Base-by-base conservation (phyloP, 768 basidiomycete species). In the Clavulina sp. region DNA sequence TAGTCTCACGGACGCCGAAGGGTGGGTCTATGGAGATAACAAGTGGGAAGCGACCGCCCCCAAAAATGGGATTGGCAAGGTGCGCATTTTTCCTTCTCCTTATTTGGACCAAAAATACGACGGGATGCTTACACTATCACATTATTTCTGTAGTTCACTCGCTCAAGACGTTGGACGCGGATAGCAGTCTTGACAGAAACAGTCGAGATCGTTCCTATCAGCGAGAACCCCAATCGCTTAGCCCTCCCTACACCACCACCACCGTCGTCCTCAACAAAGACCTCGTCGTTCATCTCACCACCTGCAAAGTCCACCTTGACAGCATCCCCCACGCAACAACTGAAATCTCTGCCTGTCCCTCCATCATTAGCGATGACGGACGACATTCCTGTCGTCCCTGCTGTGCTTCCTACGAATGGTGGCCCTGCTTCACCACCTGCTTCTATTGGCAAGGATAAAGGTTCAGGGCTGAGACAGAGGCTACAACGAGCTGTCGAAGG, bases 11-110 rank as follows among this genome's bases (percentile, higher is more conserved):
- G 91, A 96, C 61, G 61, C 70, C 3, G 87, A 92, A 54, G 91
- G 91, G 3, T 96, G 91, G 91, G 74, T 89, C 4, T 95, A 89
- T 60, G 82, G 80, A 2, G 91, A 92, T 58, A 96, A 96, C 63
- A 93, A 95, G 63, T 96, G 91, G 91, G 89, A 95, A 61, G 73
- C 68, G 19, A 70, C 74, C 41, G 79, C 77, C 50, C 69, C 69
- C 51, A 82, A 80, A 57, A 85, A 86, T 46, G 86, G 87, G 4
- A 75, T 92, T 67, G 84, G 89, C 63, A 91, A 91, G 70, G 80
- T 80, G 38, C 18, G 29, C 36, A 33, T 6, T 6, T 41, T 33
- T 26, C 24, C 36, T 5, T 28, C 29, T 53, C 41, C 24, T 24
- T 50, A 3, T 18, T 13, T 29, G 24, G 16, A 31, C 34, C 26